Conservation (phyloP, 805 yeast genomes). For the Yarrowia yakushimensis region DNA sequence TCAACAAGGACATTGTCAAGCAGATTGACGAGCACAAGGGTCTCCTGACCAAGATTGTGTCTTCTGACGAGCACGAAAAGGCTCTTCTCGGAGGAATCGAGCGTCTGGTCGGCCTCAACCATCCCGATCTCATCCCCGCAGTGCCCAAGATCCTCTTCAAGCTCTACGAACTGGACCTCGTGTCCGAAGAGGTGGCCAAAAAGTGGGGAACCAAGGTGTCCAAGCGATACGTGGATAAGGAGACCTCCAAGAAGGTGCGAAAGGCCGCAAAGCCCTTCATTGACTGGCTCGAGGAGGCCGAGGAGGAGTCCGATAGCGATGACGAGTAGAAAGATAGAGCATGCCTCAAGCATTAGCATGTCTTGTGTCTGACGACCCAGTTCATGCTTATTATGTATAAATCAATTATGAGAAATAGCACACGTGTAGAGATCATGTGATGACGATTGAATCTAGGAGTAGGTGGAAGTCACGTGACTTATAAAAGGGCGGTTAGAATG, state of each 20-base stretch:
- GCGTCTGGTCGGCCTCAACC: slow-evolving; percentile 80
- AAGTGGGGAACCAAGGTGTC: slow-evolving; percentile 90
- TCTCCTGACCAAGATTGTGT: slow-evolving; percentile 71
- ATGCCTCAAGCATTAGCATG: background rate
- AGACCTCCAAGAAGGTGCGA: slow-evolving; percentile 86
- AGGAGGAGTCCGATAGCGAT: slow-evolving; percentile 55
- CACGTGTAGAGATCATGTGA: no score
- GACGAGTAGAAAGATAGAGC: slow-evolving; percentile 30
- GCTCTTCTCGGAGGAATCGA: slow-evolving; percentile 95
- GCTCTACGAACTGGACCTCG: slow-evolving; percentile 77
- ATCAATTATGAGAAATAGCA: no score
- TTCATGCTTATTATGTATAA: no score
- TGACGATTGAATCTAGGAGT: no score
- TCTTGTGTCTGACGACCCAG: no score
- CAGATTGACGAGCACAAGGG: slow-evolving; percentile 79
- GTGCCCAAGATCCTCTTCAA: slow-evolving; percentile 80
- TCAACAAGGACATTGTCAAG: slow-evolving; percentile 62
- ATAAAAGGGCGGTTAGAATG: no score
- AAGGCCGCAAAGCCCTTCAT: slow-evolving; percentile 94
- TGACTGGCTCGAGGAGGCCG: slow-evolving; percentile 93
- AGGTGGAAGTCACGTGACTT: no score
- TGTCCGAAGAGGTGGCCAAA: slow-evolving; percentile 75
- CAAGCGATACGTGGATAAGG: slow-evolving; percentile 91
- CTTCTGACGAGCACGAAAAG: slow-evolving; percentile 65
- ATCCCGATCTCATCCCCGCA: slow-evolving; percentile 63